Base-by-base conservation (phyloP, 73 alveolate species). In the Breviolum minutum region DNA sequence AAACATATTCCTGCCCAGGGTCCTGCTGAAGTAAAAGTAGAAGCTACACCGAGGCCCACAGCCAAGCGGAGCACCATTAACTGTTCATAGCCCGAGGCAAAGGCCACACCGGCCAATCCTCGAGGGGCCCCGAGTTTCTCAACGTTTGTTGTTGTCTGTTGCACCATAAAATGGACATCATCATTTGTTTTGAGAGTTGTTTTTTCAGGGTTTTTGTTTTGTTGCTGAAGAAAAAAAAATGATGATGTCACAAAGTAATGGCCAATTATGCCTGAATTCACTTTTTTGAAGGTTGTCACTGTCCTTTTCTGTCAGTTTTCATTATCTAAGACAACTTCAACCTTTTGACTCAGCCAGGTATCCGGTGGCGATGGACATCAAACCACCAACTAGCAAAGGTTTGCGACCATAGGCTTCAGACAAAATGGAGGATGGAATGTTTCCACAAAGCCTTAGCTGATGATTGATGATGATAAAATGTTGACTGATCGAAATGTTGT, bases 11-110 rank as follows among this genome's bases (percentile, higher is more conserved):
- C 12, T 24, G 60, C 73, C 12, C 63, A 10, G 14, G 17, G 54
- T 48, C 98, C 98, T 92, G 98, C 98, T 5, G 98, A 92, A 10
- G 98, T 92, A 16, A 92, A 92, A 69, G 98, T 92, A 16, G 98
- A 92, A 17, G 98, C 98, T 16, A 92, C 98, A 9, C 98, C 98
- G 48, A 92, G 90, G 62, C 98, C 98, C n/a, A 92, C 90, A 7
- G 90, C 89, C 80, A 92, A 48, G 40, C 98, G 86, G 48, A 92
- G 71, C 40, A 92, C 32, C 98, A 92, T 92, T 54, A 92, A 79
- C 63, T 92, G 90, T 29, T 92, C 98, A 64, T 92, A 92, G 85
- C 98, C 69, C 54, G 90, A n/a, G 27, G 90, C 89, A 40, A 92
- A 76, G 20, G 98, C 98, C 68, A 92, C 98, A 8, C 98, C 98